A percentile compares a stretch with the other conserved stretches of the same genome.
These are phyloP conservation scores for Bipolaris oryzae DNA, from an alignment of 2,329 filamentous ascomycete species.

Conservation along the genomic window DNA sequence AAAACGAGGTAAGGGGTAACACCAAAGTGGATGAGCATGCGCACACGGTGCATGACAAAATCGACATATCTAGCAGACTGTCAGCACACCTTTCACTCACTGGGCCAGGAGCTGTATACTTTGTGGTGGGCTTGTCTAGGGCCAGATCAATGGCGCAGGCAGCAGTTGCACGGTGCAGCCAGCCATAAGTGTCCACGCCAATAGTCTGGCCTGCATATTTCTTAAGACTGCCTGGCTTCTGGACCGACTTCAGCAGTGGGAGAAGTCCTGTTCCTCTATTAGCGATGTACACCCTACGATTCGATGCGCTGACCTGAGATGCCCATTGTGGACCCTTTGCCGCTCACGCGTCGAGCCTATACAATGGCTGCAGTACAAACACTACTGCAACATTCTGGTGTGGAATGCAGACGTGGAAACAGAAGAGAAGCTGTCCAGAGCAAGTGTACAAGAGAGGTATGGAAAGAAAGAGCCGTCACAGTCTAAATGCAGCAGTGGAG, in stretches of 20 bases:
- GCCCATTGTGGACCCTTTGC: constrained; percentile 46
- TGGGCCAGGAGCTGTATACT: constrained; percentile 60
- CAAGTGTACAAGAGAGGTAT: constrained; percentile 2
- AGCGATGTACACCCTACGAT: constrained; percentile 30
- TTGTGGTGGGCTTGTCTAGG: constrained; percentile 83
- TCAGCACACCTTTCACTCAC: constrained; percentile 13
- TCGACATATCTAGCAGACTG: constrained; percentile 74
- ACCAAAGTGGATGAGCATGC: constrained; percentile 92
- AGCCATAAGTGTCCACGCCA: constrained; percentile 96
- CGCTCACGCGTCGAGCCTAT: constrained; percentile 35
- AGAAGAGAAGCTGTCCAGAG: constrained; percentile 9
- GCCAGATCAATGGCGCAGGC: constrained; percentile 91
- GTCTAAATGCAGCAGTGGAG: constrained; percentile 24
- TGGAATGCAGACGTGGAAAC: background rate
- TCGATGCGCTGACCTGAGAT: constrained; percentile 44
- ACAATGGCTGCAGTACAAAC: constrained; percentile 22
- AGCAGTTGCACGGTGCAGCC: constrained; percentile 92
- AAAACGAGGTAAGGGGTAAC: constrained; percentile 95
- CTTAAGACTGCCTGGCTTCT: constrained; percentile 84
- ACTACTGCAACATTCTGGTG: constrained; percentile 30
- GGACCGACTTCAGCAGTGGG: constrained; percentile 93
- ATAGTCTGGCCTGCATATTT: constrained; percentile 87
- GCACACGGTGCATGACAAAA: constrained; percentile 86
- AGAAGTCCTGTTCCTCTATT: constrained; percentile 70
- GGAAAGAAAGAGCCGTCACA: constrained; percentile 11